Percentiles rank a stretch among this genome's conserved stretches.
Evolutionary conservation across 306 rosid species (phyloP).

Genomic region (Vigna trinervia): DNA sequence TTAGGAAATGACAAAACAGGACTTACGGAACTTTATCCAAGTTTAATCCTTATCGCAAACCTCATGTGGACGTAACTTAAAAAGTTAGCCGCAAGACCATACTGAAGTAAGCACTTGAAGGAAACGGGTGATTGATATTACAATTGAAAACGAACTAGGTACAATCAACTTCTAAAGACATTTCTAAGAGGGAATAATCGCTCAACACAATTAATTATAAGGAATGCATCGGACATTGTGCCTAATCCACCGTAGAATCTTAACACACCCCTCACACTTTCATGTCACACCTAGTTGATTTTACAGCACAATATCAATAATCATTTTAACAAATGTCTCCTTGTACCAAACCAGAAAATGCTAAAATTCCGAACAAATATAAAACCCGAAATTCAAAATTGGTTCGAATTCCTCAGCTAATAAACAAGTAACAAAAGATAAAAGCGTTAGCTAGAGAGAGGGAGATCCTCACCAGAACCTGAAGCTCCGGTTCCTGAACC

Average conservation of each 20-base stretch:
- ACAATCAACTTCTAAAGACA: neutral
- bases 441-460: neutral
- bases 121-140: neutral
- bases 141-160: neutral
- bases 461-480: slow-evolving; percentile 44
- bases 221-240: neutral
- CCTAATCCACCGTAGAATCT: neutral
- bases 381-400: neutral
- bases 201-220: neutral
- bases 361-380: neutral
- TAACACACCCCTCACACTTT: neutral
- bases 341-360: neutral
- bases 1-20: neutral
- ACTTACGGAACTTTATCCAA: neutral
- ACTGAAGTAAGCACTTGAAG: neutral
- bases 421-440: neutral
- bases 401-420: neutral
- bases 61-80: neutral
- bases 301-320: neutral
- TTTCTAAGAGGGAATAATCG: neutral
- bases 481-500: slow-evolving; percentile 54
- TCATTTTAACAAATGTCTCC: neutral
- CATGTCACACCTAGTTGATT: neutral
- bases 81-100: neutral
- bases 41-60: neutral